Percentiles rank a stretch among this genome's conserved stretches.
Conservation (phyloP, 2,329 filamentous ascomycete species). For the Penicillium sp. region DNA sequence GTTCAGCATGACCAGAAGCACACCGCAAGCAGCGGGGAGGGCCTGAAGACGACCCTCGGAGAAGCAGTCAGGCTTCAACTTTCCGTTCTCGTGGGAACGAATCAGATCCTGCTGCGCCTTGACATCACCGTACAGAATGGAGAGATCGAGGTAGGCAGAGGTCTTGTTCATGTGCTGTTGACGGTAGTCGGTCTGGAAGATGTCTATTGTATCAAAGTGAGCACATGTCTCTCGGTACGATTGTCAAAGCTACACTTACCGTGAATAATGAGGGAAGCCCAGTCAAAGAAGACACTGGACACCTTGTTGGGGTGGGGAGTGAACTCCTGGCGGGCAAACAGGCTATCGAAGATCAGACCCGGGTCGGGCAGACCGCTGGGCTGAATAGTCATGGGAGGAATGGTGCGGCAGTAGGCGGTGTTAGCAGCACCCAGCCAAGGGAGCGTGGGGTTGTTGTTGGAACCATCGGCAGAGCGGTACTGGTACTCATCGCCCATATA, state of each 20-base stretch:
- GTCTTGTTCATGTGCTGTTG: slow-evolving; percentile 59
- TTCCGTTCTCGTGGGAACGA: slow-evolving; percentile 62
- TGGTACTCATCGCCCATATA: slow-evolving; percentile 51
- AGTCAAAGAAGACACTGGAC: slow-evolving; percentile 66
- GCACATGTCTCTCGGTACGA: not conserved
- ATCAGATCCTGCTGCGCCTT: slow-evolving; percentile 47
- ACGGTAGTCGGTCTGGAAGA: slow-evolving; percentile 63
- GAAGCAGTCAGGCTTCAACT: slow-evolving; percentile 66
- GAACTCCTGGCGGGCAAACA: slow-evolving; percentile 41
- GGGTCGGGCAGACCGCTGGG: slow-evolving; percentile 64
- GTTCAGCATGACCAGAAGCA: slow-evolving; percentile 67
- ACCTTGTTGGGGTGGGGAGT: slow-evolving; percentile 62
- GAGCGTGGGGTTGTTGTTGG: slow-evolving; percentile 62
- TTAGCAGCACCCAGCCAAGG: slow-evolving; percentile 63
- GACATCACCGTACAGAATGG: slow-evolving; percentile 63
- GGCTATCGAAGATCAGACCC: slow-evolving; percentile 43
- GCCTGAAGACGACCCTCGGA: slow-evolving; percentile 64
- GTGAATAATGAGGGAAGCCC: slow-evolving; percentile 67
- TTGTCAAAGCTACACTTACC: slow-evolving; percentile 39
- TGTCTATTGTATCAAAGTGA: slow-evolving; percentile 40
- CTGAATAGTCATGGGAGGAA: slow-evolving; percentile 54
- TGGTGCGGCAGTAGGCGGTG: slow-evolving; percentile 61
- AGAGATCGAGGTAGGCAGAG: slow-evolving; percentile 66
- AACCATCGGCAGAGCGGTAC: slow-evolving; percentile 66
- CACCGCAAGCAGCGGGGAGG: slow-evolving; percentile 65